Evolutionary conservation across 495 filamentous ascomycete species (phyloP).

Genomic region (Oleoguttula mirabilis): DNA sequence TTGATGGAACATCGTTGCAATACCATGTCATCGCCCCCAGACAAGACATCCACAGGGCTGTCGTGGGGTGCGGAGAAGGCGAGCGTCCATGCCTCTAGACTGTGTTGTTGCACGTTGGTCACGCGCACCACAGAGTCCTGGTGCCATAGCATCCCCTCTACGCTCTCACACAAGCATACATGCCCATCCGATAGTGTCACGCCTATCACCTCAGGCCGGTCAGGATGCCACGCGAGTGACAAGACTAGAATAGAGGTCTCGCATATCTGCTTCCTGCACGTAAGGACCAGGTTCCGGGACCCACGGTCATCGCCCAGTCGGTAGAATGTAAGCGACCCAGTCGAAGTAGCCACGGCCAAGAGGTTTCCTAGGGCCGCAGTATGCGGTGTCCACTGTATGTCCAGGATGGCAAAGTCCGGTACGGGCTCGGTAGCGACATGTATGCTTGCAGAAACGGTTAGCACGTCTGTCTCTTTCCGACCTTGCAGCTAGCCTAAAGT

Average conservation of each 20-base stretch:
- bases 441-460: too few species aligned
- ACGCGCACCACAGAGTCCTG: background rate
- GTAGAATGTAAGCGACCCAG: slow-evolving; percentile 56
- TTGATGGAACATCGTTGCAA: slow-evolving; percentile 16
- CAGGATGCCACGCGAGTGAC: slow-evolving; percentile 60
- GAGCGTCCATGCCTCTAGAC: slow-evolving; percentile 57
- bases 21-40: slow-evolving; percentile 57
- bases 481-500: too few species aligned
- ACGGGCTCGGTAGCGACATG: slow-evolving; percentile 38
- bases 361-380: slow-evolving; percentile 3
- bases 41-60: slow-evolving; percentile 35
- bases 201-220: slow-evolving; percentile 37
- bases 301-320: slow-evolving; percentile 23
- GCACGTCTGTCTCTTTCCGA: too few species aligned
- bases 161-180: slow-evolving; percentile 25
- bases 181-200: slow-evolving; percentile 59
- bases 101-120: slow-evolving; percentile 25
- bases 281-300: slow-evolving; percentile 16
- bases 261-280: slow-evolving; percentile 29
- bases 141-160: slow-evolving; percentile 1
- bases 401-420: slow-evolving; percentile 58
- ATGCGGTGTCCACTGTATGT: slow-evolving; percentile 66
- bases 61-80: slow-evolving; percentile 34
- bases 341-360: slow-evolving; percentile 62
- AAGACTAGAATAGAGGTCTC: slow-evolving; percentile 50